A percentile compares a stretch with the other conserved stretches of the same genome.
phyloP scores from a whole-genome alignment of 306 rosid genomes.

The Betula pendula region DNA sequence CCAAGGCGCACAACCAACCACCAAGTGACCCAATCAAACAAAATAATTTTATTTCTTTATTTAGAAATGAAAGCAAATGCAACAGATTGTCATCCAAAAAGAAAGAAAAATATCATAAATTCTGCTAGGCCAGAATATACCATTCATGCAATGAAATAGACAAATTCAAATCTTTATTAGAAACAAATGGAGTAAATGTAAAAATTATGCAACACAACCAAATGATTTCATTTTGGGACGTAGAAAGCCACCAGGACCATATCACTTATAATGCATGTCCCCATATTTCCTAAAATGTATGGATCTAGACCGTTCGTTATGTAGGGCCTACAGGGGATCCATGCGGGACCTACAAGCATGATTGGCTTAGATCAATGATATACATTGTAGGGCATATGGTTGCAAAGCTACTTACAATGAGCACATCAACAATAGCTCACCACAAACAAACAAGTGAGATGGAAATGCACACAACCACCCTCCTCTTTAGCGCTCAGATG shows the following conservation, averaged over 20 bases:
- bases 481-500: too few species aligned
- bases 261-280: too few species aligned
- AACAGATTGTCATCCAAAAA: neutral
- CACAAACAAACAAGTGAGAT: neutral
- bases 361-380: neutral
- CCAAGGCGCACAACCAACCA: neutral
- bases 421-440: neutral
- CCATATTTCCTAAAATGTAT: neutral
- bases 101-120: neutral
- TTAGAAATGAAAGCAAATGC: neutral
- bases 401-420: neutral
- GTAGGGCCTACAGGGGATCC: neutral
- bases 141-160: neutral
- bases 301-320: neutral
- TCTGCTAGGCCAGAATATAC: neutral
- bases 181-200: too few species aligned
- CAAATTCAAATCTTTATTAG: neutral
- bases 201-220: neutral
- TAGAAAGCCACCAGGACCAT: neutral
- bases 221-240: neutral
- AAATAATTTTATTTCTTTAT: neutral
- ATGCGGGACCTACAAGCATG: neutral
- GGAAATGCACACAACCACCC: too few species aligned
- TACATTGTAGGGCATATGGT: neutral
- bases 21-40: neutral